Evolutionary conservation across 2,329 filamentous ascomycete genomes (phyloP).

Genomic region (Aspergillus melleus): DNA sequence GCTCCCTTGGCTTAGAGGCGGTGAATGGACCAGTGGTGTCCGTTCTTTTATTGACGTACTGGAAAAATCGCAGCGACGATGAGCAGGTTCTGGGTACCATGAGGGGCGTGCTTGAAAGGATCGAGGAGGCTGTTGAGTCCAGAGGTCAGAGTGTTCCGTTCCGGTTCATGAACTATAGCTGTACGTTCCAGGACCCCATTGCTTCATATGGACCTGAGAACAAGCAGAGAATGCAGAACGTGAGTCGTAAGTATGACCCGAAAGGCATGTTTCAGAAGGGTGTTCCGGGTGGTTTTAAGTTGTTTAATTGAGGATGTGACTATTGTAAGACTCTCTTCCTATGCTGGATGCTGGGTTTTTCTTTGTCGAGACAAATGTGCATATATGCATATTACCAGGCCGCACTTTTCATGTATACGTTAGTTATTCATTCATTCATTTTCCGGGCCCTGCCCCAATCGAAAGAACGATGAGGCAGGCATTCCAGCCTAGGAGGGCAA

Average conservation of each 20-base stretch:
- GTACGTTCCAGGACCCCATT: slow-evolving; percentile 19
- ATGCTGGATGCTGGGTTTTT: too few relatives aligned
- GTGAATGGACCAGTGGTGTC: not conserved
- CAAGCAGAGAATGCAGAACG: slow-evolving; percentile 8
- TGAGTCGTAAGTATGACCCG: slow-evolving; percentile 17
- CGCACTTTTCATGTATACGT: too few relatives aligned
- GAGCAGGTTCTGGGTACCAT: not conserved
- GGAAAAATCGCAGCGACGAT: not conserved
- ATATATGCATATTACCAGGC: too few relatives aligned
- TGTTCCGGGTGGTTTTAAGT: slow-evolving; percentile 20
- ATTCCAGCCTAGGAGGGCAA: too few relatives aligned
- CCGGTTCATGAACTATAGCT: slow-evolving; percentile 5
- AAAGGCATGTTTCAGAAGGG: slow-evolving; percentile 14
- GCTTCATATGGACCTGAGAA: slow-evolving; percentile 18
- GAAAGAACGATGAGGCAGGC: too few relatives aligned
- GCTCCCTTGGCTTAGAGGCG: not conserved
- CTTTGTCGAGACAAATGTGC: too few relatives aligned
- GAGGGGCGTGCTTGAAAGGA: not conserved
- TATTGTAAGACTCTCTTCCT: too few relatives aligned
- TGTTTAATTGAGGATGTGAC: not conserved
- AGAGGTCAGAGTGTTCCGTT: not conserved
- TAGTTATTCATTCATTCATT: too few relatives aligned
- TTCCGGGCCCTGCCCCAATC: too few relatives aligned
- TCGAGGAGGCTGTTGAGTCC: not conserved
- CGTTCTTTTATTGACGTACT: not conserved